Evolutionary conservation across 2,329 filamentous ascomycete genomes (phyloP), one percentile per base, ranked within the genome.

Genomic region (Elsinoe arachidis): DNA sequence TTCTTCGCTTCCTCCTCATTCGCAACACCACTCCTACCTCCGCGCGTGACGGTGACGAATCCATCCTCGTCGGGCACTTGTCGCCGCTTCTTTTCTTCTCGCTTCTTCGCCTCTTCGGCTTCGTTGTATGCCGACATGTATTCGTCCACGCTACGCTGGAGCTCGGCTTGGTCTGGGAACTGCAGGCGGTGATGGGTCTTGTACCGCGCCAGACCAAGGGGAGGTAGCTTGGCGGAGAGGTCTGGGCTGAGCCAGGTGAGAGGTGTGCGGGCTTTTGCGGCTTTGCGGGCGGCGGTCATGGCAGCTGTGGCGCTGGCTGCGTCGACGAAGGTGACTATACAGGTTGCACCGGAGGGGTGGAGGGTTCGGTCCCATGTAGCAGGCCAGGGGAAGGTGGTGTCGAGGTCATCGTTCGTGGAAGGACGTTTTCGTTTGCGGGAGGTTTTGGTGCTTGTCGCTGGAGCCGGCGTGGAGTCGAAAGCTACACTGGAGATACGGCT

Each of bases 21-120:
- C 1, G 88, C 90, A 1, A 88, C 84, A n/a, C 86, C 87, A 5
- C 79, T 79, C 59, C 80, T 79, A 38, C 88, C 87, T 23, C 90
- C 90, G 56, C 88, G 81, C 1, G 85, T 87, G 21, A 99, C 93
- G 2, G 91, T 97, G 51, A 97, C 81, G 69, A 99, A 99, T 1
- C 93, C 93, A 70, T 99, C 93, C 67, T 90, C 91, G 70, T 99
- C 93, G 0, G 92, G 90, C 66, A 90, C 85, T 63, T 87, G 86
- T 60, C 88, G 83, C 60, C 86, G 75, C 57, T 80, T 68, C 74
- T 86, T 68, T 76, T 79, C 73, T 75, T 84, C 62, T 67, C 79
- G 64, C 77, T 85, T 72, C 77, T 85, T 73, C 71, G 83, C 77
- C 80, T 87, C 74, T 77, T 88, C 74, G 68, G 81, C 74, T 78